Conservation (phyloP, 2,329 filamentous ascomycete genomes). For the Esteya vermicola region DNA sequence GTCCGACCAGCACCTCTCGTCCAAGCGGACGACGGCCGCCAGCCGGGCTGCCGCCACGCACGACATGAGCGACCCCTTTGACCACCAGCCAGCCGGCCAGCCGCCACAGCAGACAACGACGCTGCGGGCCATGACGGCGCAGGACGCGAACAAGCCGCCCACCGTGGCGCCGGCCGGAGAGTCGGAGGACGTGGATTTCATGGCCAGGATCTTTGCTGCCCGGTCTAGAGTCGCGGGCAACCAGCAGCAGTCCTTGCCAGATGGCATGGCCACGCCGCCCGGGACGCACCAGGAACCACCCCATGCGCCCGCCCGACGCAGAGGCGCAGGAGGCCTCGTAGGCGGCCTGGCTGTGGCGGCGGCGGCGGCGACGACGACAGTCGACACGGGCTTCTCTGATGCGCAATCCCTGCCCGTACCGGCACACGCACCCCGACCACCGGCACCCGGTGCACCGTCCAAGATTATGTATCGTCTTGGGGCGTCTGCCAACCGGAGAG, state of each 20-base stretch:
- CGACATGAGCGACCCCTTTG: conserved; percentile 35
- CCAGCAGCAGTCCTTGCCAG: conserved; percentile 19
- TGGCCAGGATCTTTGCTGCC: conserved; percentile 39
- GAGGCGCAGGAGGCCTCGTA: conserved; percentile 35
- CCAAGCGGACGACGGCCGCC: conserved; percentile 11
- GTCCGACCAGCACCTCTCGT: conserved; percentile 17
- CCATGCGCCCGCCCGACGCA: conserved; percentile 37
- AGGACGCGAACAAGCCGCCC: neutral
- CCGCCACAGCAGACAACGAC: neutral
- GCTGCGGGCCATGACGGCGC: neutral
- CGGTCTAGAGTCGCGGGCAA: conserved; percentile 29
- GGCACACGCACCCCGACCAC: conserved; percentile 2
- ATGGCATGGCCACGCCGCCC: conserved; percentile 51
- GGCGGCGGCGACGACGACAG: conserved; percentile 26
- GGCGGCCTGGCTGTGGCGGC: too few relatives aligned
- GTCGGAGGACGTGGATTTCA: conserved; percentile 36
- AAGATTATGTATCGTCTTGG: conserved; percentile 46
- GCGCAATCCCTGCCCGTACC: conserved; percentile 13
- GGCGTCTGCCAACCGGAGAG: conserved; percentile 9
- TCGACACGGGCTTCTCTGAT: conserved; percentile 38
- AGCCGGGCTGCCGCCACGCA: conserved; percentile 14
- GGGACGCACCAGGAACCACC: conserved; percentile 30
- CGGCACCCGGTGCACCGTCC: conserved; percentile 28
- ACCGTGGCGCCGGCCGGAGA: conserved; percentile 18
- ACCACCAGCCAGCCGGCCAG: conserved; percentile 19